Base-by-base conservation (phyloP, 106 monocot species). In the Amphibolis antarctica region DNA sequence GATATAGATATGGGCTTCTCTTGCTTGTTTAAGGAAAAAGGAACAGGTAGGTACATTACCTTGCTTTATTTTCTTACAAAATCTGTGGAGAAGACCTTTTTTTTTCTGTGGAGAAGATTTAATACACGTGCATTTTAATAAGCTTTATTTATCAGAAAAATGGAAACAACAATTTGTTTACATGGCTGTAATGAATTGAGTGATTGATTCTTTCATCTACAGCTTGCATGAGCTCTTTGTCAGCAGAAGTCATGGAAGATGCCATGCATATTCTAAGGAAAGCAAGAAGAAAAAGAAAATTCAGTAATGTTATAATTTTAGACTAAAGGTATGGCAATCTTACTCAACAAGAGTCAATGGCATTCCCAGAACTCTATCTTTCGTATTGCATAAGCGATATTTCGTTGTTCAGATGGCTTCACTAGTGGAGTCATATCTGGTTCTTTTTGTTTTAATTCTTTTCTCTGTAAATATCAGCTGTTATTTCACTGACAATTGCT, bases 231-330 rank as follows among this genome's bases (percentile, higher is more conserved):
- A 71, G 55, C 25, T 63, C 44, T 61, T 71, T 72, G 66, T 59
- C 66, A 4, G 67, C 77, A 53, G 83, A 88, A 55, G 85, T 66
- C 1, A 70, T 27, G 28, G 71, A 80, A 69, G 82, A 88, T 65
- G 69, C 76, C 21, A 54, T 80, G 64, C 59, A 69, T 44, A 88
- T 93, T 72, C 69, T 93, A 50, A 77, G 78, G 31, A 76, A 76
- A 71, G 92, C 92, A 52, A 84, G 92, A 69, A 78, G 74, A 74
- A 85, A 82, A 75, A 88, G 67, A 66, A 85, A 80, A 79, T 73
- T 65, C 59, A 71, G 55, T 72, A 71, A 69, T 22, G 62, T 30
- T 61, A 45, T 80, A 55, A 60, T 77, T 69, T 44, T 80, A 59
- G 45, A 63, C 44, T 63, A 36, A 63, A 48, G 47, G 63, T 63